Evolutionary conservation across 805 yeast genomes (phyloP).

Genomic region (Starmera quercuum): DNA sequence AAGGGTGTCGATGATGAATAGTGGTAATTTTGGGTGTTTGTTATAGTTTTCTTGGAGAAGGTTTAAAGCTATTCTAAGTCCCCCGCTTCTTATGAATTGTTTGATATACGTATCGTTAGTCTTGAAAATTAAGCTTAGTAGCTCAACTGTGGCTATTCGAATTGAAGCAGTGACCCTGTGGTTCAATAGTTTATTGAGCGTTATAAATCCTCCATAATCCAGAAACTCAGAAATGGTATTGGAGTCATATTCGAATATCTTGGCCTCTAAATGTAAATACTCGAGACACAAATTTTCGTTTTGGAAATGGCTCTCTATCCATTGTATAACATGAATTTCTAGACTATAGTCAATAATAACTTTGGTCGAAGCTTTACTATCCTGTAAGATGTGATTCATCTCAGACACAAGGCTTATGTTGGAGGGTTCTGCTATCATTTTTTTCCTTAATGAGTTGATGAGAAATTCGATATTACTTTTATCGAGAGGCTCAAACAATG

Average conservation of each 20-base stretch:
- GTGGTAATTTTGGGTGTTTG: slow-evolving; percentile 28
- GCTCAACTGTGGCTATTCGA: slow-evolving; percentile 2
- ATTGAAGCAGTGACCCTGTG: slow-evolving; percentile 1
- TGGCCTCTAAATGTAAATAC: not conserved
- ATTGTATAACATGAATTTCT: not conserved
- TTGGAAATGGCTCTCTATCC: slow-evolving; percentile 1
- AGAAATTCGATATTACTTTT: not conserved
- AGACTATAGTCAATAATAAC: not conserved
- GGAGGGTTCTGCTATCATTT: not conserved
- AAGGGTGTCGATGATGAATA: slow-evolving; percentile 29
- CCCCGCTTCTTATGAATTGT: slow-evolving; percentile 39
- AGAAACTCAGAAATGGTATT: slow-evolving; percentile 1
- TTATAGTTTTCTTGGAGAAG: slow-evolving; percentile 40
- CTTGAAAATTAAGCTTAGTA: slow-evolving; percentile 13
- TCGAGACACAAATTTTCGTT: not conserved
- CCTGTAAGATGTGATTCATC: not conserved
- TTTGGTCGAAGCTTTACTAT: not conserved
- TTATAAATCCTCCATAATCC: slow-evolving; percentile 14
- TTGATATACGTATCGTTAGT: slow-evolving; percentile 24
- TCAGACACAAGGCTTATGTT: not conserved
- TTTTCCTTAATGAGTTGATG: not conserved
- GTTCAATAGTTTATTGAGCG: slow-evolving; percentile 4
- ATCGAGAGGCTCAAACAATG: not conserved
- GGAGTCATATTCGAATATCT: not conserved
- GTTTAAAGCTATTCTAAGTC: slow-evolving; percentile 30